phyloP scores from a whole-genome alignment of 2,329 filamentous ascomycete genomes.

The Blastomyces silverae region DNA sequence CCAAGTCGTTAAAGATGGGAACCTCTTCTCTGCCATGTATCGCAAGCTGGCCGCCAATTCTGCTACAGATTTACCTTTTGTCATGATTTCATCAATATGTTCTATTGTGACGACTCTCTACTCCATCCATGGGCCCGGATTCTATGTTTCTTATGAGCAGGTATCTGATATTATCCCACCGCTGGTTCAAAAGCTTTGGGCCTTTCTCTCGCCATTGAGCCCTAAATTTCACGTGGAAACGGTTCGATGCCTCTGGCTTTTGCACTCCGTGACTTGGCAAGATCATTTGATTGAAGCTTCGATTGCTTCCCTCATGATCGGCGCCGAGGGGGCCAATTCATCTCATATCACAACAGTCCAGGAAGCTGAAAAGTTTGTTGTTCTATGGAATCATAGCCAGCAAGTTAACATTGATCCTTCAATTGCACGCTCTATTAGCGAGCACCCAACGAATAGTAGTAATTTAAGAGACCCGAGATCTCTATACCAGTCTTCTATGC shows the following conservation, averaged over 20 bases:
- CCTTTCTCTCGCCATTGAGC: conserved; percentile 68
- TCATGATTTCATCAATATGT: conserved; percentile 37
- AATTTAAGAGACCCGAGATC: conserved; percentile 26
- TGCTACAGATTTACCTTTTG: conserved; percentile 31
- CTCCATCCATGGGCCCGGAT: conserved; percentile 32
- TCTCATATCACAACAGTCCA: conserved; percentile 30
- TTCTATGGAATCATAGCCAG: conserved; percentile 41
- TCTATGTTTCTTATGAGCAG: conserved; percentile 42
- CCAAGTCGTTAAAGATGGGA: conserved; percentile 30
- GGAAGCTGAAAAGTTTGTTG: conserved; percentile 37
- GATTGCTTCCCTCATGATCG: conserved; percentile 62
- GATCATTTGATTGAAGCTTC: conserved; percentile 75
- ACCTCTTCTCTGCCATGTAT: conserved; percentile 33
- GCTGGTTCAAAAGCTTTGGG: conserved; percentile 69
- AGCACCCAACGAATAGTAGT: conserved; percentile 17
- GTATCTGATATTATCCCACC: conserved; percentile 56
- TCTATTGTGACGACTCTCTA: conserved; percentile 45
- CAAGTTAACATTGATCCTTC: conserved; percentile 35
- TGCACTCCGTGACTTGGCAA: conserved; percentile 64
- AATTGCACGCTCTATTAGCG: conserved; percentile 29
- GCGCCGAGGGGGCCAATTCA: conserved; percentile 36
- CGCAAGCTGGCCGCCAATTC: conserved; percentile 23
- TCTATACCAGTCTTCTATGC: conserved; percentile 50
- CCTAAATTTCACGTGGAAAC: conserved; percentile 95
- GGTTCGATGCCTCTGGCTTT: conserved; percentile 74